Conservation (phyloP, 768 basidiomycete genomes). For the Mycena leptocephala region DNA sequence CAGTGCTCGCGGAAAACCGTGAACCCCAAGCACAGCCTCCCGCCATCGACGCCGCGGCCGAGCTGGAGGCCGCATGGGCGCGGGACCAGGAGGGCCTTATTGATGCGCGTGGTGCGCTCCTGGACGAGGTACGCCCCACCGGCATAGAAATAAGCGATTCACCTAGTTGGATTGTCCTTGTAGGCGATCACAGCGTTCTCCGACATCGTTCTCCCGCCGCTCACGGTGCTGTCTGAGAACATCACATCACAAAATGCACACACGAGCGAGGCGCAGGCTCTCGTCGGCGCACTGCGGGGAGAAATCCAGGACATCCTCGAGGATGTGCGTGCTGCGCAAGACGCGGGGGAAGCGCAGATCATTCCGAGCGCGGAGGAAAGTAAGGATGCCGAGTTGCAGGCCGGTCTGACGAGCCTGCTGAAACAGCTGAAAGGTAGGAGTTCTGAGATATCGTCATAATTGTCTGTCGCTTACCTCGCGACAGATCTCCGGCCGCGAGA, state of each 20-base stretch:
- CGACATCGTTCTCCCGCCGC: conserved; percentile 41
- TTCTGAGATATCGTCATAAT: neutral
- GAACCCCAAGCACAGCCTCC: neutral
- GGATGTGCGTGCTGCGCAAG: conserved; percentile 13
- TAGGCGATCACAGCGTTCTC: conserved; percentile 41
- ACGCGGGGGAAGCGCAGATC: neutral
- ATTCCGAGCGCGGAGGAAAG: neutral
- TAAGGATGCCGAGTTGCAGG: conserved; percentile 35
- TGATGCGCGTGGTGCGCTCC: conserved; percentile 35
- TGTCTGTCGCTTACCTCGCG: neutral
- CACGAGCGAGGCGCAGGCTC: conserved; percentile 48
- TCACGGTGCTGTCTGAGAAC: conserved; percentile 41
- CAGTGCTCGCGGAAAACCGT: neutral
- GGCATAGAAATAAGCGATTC: neutral
- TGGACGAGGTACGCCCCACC: conserved; percentile 44
- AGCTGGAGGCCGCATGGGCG: conserved; percentile 50
- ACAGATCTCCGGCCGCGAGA: conserved; percentile 37
- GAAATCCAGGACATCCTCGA: conserved; percentile 50
- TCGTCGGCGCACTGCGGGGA: conserved; percentile 51
- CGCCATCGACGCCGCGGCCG: conserved; percentile 38
- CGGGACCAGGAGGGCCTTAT: conserved; percentile 49
- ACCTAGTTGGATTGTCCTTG: neutral
- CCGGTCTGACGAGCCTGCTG: conserved; percentile 35
- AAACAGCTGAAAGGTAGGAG: conserved; percentile 32
- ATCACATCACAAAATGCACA: conserved; percentile 34